phyloP scores from a whole-genome alignment of 2,329 filamentous ascomycete genomes.

The Calonectria leucothoes region DNA sequence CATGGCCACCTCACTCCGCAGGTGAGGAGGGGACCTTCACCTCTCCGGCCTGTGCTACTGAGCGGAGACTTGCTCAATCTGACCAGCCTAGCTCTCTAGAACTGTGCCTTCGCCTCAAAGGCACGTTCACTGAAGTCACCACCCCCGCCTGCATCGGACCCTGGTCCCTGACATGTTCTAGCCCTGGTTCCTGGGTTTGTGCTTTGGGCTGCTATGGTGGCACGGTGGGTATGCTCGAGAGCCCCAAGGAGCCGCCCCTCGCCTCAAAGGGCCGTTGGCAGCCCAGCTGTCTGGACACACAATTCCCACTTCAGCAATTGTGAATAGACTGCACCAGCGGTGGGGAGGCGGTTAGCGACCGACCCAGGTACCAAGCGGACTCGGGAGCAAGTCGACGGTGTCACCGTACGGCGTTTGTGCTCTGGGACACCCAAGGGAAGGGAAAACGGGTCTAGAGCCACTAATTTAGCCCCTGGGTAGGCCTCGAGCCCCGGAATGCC shows the following conservation, averaged over 20 bases:
- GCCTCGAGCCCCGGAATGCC: slow-evolving; percentile 12
- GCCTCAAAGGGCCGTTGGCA: slow-evolving; percentile 14
- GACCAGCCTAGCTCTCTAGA: slow-evolving; percentile 21
- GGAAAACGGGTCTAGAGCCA: slow-evolving; percentile 4
- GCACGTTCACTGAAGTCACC: slow-evolving; percentile 37
- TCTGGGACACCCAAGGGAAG: background rate
- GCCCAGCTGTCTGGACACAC: slow-evolving; percentile 32
- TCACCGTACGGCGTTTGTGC: slow-evolving; percentile 8
- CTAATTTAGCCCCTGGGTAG: slow-evolving; percentile 22
- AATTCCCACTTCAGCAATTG: slow-evolving; percentile 20
- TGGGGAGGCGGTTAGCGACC: slow-evolving; percentile 6
- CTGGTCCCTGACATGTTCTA: slow-evolving; percentile 34
- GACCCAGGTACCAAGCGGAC: background rate
- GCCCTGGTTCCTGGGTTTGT: background rate
- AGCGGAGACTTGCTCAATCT: slow-evolving; percentile 18
- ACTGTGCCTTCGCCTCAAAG: slow-evolving; percentile 15
- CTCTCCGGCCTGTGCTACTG: slow-evolving; percentile 9
- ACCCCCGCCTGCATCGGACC: slow-evolving; percentile 30
- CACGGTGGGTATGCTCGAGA: slow-evolving; percentile 15
- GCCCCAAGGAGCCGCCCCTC: slow-evolving; percentile 2
- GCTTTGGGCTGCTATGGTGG: slow-evolving; percentile 5
- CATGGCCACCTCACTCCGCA: slow-evolving; percentile 23
- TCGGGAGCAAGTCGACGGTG: slow-evolving; percentile 6
- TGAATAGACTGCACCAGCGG: slow-evolving; percentile 9
- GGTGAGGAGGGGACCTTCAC: background rate